Base-by-base conservation (phyloP, 768 basidiomycete genomes). In the Auricularia cornea region DNA sequence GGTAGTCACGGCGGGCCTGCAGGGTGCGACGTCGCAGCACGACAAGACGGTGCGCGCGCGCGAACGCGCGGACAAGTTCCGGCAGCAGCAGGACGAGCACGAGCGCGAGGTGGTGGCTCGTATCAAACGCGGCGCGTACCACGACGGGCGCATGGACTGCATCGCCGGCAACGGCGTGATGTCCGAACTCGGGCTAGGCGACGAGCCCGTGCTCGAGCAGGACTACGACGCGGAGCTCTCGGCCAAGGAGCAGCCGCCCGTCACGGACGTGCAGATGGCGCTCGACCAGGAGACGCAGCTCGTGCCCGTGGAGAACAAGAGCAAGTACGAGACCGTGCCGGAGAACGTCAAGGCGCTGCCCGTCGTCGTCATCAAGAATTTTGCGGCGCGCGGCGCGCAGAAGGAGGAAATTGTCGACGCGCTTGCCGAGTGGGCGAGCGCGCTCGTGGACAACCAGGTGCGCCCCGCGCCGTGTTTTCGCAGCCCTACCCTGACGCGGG, bases 91-190 rank as follows among this genome's bases (percentile, higher is more conserved):
- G 3, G 76, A 76, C 28, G 73, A 76, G 0, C 78, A 79, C 32
- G 74, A 80, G 59, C 64, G 69, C 20, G 29, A 60, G 44, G 18
- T 62, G 29, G 73, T 68, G 23, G 71, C 73, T 12, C 73, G 78
- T 44, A 85, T 94, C 64, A 73, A 73, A 23, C 68, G 75, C n/a
- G 91, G 91, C 0, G 81, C 78, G 30, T 94, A 87, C 85, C 92
- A 94, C 67, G 95, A 98, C 70, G 90, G 89, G 10, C 80, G 95
- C 60, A 64, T 97, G 35, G 95, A 96, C 70, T 86, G 85, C 64
- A 75, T 95, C 33, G 86, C 91, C 2, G 94, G 94, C 0, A 94
- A 88, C 65, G 94, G 95, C 2, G 72, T 90, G 59, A 94, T 97
- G 76, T 82, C 83, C 59, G 94, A 95, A 72, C 80, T 97, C 1